These are phyloP conservation scores for Clohesyomyces aquaticus DNA, from an alignment of 495 filamentous ascomycete genomes.

Conservation along the genomic window DNA sequence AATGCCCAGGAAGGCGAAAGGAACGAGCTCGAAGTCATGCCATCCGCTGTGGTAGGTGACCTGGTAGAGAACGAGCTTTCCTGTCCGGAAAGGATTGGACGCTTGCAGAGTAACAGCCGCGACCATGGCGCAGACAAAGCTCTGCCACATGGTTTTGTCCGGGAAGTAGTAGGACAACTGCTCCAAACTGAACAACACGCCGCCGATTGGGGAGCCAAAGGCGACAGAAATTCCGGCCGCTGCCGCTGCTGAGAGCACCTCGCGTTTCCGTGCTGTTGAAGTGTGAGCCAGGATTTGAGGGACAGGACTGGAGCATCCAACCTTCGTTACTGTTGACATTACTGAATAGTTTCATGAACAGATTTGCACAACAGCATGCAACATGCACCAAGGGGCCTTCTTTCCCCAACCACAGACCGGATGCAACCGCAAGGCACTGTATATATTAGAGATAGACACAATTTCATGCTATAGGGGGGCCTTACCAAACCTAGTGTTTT, in stretches of 20 bases:
- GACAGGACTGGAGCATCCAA: conserved; percentile 42
- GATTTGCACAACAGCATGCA: conserved; percentile 94
- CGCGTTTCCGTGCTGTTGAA: conserved; percentile 79
- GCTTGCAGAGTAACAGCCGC: conserved; percentile 91
- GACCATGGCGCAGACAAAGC: conserved; percentile 98
- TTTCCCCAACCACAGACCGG: conserved; percentile 97
- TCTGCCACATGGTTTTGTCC: conserved; percentile 99
- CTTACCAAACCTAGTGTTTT: conserved; percentile 89
- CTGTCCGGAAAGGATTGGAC: conserved; percentile 91
- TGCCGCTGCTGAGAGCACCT: conserved; percentile 91
- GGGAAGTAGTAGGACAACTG: conserved; percentile 98
- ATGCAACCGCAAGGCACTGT: conserved; percentile 89
- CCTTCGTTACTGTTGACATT: conserved; percentile 88
- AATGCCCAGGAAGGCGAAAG: conserved; percentile 85
- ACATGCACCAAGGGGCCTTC: conserved; percentile 97
- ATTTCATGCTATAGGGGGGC: conserved; percentile 10
- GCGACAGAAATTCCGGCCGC: conserved; percentile 96
- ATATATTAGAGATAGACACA: conserved; percentile 37
- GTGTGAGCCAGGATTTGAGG: conserved; percentile 13
- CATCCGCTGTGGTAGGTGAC: conserved; percentile 90
- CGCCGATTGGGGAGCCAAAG: conserved; percentile 95
- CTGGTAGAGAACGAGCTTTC: conserved; percentile 95
- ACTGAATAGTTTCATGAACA: conserved; percentile 89
- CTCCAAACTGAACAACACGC: conserved; percentile 94
- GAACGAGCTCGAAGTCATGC: conserved; percentile 93